A percentile compares a stretch with the other conserved stretches of the same genome.
Evolutionary conservation across 192 early-diverging fungal genomes (phyloP).

Genomic region (Coemansia sp.): DNA sequence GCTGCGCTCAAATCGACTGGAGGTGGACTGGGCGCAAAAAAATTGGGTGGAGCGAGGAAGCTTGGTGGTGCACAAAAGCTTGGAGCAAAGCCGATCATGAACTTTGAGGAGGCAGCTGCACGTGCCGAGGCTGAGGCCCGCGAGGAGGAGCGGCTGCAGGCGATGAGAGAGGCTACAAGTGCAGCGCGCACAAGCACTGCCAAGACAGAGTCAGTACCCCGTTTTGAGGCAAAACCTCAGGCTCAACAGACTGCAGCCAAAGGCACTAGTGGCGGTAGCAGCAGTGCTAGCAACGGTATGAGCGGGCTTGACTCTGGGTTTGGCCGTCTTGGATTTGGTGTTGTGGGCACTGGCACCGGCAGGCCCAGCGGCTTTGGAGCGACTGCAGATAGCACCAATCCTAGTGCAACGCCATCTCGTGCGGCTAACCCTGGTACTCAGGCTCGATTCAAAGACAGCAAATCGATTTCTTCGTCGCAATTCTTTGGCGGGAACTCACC

Average conservation of each 20-base stretch:
- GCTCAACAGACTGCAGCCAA: not conserved
- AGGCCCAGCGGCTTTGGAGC: conserved; percentile 57
- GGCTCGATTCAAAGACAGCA: conserved; percentile 14
- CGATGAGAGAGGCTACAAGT: conserved; percentile 49
- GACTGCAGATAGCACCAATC: conserved; percentile 10
- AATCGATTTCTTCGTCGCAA: conserved; percentile 36
- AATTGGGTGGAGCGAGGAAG: conserved; percentile 59
- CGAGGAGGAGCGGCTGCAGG: conserved; percentile 58
- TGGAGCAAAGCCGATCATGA: conserved; percentile 63
- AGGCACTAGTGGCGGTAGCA: not conserved
- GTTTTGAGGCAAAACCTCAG: not conserved
- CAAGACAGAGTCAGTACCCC: not conserved
- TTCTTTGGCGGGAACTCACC: conserved; percentile 19
- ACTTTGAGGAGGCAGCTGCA: conserved; percentile 91
- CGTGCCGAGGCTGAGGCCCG: conserved; percentile 79
- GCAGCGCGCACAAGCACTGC: not conserved
- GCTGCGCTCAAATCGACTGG: conserved; percentile 28
- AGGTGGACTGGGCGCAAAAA: conserved; percentile 41
- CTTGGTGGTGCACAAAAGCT: conserved; percentile 87
- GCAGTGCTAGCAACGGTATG: conserved; percentile 2
- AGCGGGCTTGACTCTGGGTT: conserved; percentile 71
- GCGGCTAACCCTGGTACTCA: not conserved
- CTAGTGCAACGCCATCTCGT: conserved; percentile 4
- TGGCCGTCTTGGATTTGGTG: conserved; percentile 65
- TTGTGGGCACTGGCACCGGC: conserved; percentile 21